Conservation (phyloP, 177 flowering plant genomes). For the Telopea speciosissima region DNA sequence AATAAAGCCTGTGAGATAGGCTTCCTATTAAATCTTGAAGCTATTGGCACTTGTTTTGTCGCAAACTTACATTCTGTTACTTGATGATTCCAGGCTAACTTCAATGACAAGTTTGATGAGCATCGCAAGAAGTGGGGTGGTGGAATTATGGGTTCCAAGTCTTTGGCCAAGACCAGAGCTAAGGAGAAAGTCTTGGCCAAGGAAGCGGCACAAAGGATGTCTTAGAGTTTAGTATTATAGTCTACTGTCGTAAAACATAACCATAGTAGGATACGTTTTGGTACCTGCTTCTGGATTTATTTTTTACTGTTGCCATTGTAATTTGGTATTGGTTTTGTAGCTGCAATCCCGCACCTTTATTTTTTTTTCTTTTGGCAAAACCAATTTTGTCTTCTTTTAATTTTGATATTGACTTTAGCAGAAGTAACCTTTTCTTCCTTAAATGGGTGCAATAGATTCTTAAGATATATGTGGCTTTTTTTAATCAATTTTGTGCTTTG, state of each 20-base stretch:
- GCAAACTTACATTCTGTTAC: not conserved
- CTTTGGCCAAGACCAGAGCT: conserved; percentile 41
- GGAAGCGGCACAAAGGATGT: conserved; percentile 37
- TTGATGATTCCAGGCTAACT: conserved; percentile 27
- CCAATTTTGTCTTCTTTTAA: no score
- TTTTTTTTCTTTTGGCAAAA: no score
- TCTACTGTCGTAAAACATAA: not conserved
- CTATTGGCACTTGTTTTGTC: not conserved
- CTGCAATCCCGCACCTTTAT: not conserved
- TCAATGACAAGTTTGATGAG: conserved; percentile 40
- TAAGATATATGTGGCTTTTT: no score
- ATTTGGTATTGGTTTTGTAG: not conserved
- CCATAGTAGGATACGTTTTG: not conserved
- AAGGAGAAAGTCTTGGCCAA: conserved; percentile 33
- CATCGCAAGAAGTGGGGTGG: conserved; percentile 47
- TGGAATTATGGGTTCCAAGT: conserved; percentile 46
- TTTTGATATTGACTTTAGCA: not conserved
- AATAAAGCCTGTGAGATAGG: not conserved
- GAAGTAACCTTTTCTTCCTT: no score
- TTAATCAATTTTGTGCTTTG: no score
- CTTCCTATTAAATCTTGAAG: not conserved
- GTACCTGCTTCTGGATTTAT: not conserved
- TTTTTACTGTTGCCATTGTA: not conserved
- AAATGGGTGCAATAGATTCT: no score
- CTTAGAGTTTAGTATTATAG: not conserved